These are phyloP conservation scores for Catunica adiposa DNA, from an alignment of 2,329 filamentous ascomycete species.

Conservation along the genomic window DNA sequence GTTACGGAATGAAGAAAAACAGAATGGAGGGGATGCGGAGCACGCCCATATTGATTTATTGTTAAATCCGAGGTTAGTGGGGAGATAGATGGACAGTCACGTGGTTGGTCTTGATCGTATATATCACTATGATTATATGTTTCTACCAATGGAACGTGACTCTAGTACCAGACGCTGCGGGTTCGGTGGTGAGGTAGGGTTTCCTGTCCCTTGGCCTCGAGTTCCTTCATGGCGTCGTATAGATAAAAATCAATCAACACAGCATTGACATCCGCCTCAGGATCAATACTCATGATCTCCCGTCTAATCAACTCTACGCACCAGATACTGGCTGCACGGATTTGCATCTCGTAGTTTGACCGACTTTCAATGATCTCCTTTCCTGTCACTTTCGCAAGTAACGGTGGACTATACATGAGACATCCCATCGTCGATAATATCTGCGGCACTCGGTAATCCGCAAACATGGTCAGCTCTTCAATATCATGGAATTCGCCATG, in stretches of 20 bases:
- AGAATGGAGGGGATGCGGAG: conserved; percentile 37
- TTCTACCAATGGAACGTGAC: no score
- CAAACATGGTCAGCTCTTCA: conserved; percentile 94
- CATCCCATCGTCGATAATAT: conserved; percentile 73
- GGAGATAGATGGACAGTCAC: not conserved
- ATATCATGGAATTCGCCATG: conserved; percentile 80
- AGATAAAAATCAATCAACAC: conserved; percentile 94
- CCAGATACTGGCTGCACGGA: conserved; percentile 89
- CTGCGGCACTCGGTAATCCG: conserved; percentile 92
- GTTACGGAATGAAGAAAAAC: conserved; percentile 52
- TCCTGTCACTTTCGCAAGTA: conserved; percentile 53
- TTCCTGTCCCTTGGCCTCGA: conserved; percentile 47
- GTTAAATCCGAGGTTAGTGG: conserved; percentile 31
- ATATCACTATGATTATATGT: not conserved
- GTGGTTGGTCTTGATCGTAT: not conserved
- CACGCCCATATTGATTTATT: conserved; percentile 60
- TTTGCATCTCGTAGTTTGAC: conserved; percentile 65
- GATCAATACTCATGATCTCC: conserved; percentile 60
- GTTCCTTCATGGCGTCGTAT: conserved; percentile 83
- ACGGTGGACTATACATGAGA: conserved; percentile 64
- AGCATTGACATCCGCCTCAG: conserved; percentile 60
- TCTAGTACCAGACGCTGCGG: conserved; percentile 82
- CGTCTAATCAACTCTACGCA: conserved; percentile 75
- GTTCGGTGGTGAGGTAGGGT: conserved; percentile 72
- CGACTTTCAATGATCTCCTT: conserved; percentile 53